Base-by-base conservation (phyloP, 2,329 filamentous ascomycete species). In the Claviceps paspali region DNA sequence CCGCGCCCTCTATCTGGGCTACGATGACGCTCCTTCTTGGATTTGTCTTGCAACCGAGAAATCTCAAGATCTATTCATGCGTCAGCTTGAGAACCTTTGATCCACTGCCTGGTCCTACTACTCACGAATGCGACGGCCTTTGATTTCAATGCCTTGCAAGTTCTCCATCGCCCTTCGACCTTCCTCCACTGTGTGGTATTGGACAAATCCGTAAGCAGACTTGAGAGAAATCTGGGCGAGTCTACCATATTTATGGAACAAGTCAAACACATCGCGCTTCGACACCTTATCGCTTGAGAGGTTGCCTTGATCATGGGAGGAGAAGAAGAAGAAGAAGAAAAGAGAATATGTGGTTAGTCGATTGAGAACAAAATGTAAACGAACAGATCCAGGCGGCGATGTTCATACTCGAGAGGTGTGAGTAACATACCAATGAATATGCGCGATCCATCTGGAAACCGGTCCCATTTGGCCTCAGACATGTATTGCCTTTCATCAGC, bases 161-260 rank as follows among this genome's bases (percentile, higher is more conserved):
- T 70, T 69, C 26, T 81, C 68, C 48, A 96, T 70, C 4, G 88
- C 88, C 32, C 68, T 67, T 39, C 72, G 67, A 45, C 86, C 93
- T 51, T 88, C 79, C 2, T 71, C 67, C 4, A 77, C 63, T 22
- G 84, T 79, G 46, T 94, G 70, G 47, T 92, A 98, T 54, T 96
- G 91, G 26, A 96, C 86, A 53, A 96, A 98, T 2, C 91, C 91
- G 58, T 94, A 96, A 2, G 87, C 87, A 46, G 91, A 86, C 58
- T 96, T 96, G 49, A 96, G 84, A 1, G 86, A 93, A 42, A 96
- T 91, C 55, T 98, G 91, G 2, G 87, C 88, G 33, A 98, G 66
- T 43, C 79, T 79, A 38, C 91, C 91, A 53, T 85, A 87, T 40
- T 70, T 72, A 52, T 86, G 77, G 53, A 98, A 96, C 14, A 88